Evolutionary conservation across 2,329 filamentous ascomycete species (phyloP).

Genomic region (Cadophora malorum): DNA sequence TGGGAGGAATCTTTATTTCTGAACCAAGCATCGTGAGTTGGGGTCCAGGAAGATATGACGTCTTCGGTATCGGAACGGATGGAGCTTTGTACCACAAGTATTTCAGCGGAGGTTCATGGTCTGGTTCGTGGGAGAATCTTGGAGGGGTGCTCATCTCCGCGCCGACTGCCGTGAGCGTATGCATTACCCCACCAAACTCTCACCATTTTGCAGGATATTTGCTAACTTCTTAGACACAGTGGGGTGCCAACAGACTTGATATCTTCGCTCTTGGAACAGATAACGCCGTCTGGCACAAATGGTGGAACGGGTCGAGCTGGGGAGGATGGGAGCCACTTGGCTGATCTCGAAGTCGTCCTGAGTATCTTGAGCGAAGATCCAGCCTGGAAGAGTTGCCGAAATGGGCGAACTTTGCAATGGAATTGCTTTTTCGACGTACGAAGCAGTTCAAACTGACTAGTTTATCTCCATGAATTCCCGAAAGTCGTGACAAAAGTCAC

Average conservation of each 20-base stretch:
- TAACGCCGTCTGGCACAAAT: slow-evolving; percentile 15
- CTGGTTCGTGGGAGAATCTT: slow-evolving; percentile 17
- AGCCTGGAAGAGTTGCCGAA: too few relatives aligned
- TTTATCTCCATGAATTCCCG: too few relatives aligned
- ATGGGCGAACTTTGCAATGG: too few relatives aligned
- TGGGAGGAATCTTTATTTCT: slow-evolving; percentile 34
- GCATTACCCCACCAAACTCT: not conserved
- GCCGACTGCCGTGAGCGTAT: slow-evolving; percentile 10
- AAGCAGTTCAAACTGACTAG: too few relatives aligned
- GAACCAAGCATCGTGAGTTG: slow-evolving; percentile 37
- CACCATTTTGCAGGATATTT: not conserved
- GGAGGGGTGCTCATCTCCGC: slow-evolving; percentile 21
- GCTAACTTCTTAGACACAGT: not conserved
- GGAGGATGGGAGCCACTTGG: slow-evolving; percentile 5
- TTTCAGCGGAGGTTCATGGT: slow-evolving; percentile 17
- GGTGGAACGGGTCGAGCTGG: slow-evolving; percentile 12
- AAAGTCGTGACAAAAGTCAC: too few relatives aligned
- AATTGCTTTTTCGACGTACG: too few relatives aligned
- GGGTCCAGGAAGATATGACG: slow-evolving; percentile 34
- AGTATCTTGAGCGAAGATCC: not conserved
- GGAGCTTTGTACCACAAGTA: slow-evolving; percentile 26
- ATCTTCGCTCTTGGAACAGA: slow-evolving; percentile 21
- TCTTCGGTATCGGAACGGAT: slow-evolving; percentile 37
- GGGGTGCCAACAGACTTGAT: slow-evolving; percentile 20
- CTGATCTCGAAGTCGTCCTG: not conserved